Percentiles rank a stretch among this genome's conserved stretches.
Conservation (phyloP, 805 yeast genomes). For the Maudiozyma barnettii region DNA sequence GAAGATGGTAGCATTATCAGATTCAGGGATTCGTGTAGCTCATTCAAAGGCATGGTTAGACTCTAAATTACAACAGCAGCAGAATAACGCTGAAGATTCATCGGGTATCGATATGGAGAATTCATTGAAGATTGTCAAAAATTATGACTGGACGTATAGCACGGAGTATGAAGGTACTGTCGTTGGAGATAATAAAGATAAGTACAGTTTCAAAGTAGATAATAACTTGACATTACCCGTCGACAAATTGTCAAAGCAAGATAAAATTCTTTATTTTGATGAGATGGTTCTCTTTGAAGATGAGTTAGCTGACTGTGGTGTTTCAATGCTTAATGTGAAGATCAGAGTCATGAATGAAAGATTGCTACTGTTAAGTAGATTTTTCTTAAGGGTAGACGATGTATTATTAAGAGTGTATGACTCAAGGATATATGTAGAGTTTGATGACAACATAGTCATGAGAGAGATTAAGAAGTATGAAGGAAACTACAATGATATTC, state of each 20-base stretch:
- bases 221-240: conserved; percentile 48
- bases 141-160: conserved; percentile 96
- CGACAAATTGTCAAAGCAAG: conserved; percentile 57
- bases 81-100: conserved; percentile 14
- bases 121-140: conserved; percentile 56
- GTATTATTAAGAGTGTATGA: conserved; percentile 80
- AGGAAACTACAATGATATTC: conserved; percentile 40
- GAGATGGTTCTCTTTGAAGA: conserved; percentile 87
- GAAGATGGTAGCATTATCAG: conserved; percentile 40
- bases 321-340: conserved; percentile 65
- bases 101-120: conserved; percentile 21
- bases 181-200: conserved; percentile 6
- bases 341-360: conserved; percentile 84
- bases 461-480: conserved; percentile 73
- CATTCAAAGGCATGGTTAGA: conserved; percentile 79
- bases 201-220: conserved; percentile 17
- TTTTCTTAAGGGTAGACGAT: conserved; percentile 82
- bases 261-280: conserved; percentile 82
- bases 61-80: conserved; percentile 31
- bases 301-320: conserved; percentile 94
- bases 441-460: conserved; percentile 43
- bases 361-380: conserved; percentile 60
- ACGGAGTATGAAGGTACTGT: conserved; percentile 63
- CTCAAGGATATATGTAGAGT: conserved; percentile 72
- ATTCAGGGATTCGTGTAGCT: conserved; percentile 61